Conservation (phyloP, 495 filamentous ascomycete genomes). For the Symbiotaphrina buchneri region DNA sequence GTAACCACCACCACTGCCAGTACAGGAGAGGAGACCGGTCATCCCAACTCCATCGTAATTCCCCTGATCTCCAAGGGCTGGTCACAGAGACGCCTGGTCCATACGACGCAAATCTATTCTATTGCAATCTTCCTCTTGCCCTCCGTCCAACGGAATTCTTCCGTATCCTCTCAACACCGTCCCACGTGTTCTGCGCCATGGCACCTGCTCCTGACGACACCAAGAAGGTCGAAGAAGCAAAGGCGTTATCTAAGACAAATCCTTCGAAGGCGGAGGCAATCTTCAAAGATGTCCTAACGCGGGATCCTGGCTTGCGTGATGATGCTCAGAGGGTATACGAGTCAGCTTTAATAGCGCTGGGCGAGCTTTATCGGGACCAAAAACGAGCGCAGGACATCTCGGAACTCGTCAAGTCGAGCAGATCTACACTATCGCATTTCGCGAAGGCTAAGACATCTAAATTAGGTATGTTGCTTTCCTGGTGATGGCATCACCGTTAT, state of each 20-base stretch:
- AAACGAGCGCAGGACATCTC: constrained; percentile 79
- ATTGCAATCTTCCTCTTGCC: too few species aligned
- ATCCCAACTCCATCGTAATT: too few species aligned
- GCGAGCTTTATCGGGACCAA: constrained; percentile 78
- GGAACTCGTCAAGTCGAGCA: constrained; percentile 72
- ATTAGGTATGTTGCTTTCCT: constrained; percentile 40
- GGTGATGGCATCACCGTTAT: not conserved
- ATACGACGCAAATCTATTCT: too few species aligned
- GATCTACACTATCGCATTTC: constrained; percentile 79
- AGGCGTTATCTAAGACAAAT: constrained; percentile 57
- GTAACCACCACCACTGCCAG: too few species aligned
- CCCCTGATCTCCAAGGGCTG: too few species aligned
- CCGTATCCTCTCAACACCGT: too few species aligned
- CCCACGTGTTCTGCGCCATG: too few species aligned
- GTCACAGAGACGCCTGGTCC: too few species aligned
- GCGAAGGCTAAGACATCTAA: constrained; percentile 98
- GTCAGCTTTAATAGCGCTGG: constrained; percentile 57
- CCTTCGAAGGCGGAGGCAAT: constrained; percentile 57
- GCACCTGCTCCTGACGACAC: constrained; percentile 24
- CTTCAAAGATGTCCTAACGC: constrained; percentile 75
- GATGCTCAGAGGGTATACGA: constrained; percentile 77
- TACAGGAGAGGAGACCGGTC: too few species aligned
- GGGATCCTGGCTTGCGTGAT: constrained; percentile 63
- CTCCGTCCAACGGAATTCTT: too few species aligned
- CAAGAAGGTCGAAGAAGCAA: constrained; percentile 59